Evolutionary conservation across 208 protist genomes (phyloP).

Genomic region (Borovskyia barvae): DNA sequence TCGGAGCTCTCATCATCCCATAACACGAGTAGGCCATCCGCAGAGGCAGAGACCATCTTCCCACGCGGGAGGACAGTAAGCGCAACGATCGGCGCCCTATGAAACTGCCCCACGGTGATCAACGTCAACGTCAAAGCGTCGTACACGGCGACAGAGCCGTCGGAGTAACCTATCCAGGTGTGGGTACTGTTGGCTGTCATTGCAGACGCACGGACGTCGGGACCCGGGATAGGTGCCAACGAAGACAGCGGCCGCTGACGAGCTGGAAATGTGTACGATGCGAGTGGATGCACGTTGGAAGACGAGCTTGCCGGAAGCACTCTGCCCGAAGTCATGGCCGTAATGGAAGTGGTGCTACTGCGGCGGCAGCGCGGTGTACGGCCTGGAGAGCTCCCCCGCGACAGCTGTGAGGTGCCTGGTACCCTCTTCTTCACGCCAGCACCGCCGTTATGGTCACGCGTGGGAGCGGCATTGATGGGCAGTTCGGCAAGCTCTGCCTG

Average conservation of each 20-base stretch:
- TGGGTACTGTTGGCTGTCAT: conserved; percentile 57
- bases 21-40: conserved; percentile 68
- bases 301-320: background rate
- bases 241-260: background rate
- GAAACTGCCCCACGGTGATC: conserved; percentile 63
- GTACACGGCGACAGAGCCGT: conserved; percentile 78
- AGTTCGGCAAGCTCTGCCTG: conserved; percentile 13
- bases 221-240: background rate
- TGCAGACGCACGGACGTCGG: conserved; percentile 7
- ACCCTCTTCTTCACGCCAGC: background rate
- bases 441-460: too few species aligned
- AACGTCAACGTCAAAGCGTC: conserved; percentile 66
- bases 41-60: conserved; percentile 63
- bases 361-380: conserved; percentile 6
- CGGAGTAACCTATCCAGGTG: conserved; percentile 73
- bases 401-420: background rate
- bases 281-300: too few species aligned
- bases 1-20: conserved; percentile 73
- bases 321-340: background rate
- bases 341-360: background rate
- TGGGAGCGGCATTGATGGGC: background rate
- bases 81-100: conserved; percentile 36
- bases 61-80: conserved; percentile 24
- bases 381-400: background rate
- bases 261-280: background rate